Evolutionary conservation across 768 basidiomycete genomes (phyloP).

Genomic region (Serendipita indica): DNA sequence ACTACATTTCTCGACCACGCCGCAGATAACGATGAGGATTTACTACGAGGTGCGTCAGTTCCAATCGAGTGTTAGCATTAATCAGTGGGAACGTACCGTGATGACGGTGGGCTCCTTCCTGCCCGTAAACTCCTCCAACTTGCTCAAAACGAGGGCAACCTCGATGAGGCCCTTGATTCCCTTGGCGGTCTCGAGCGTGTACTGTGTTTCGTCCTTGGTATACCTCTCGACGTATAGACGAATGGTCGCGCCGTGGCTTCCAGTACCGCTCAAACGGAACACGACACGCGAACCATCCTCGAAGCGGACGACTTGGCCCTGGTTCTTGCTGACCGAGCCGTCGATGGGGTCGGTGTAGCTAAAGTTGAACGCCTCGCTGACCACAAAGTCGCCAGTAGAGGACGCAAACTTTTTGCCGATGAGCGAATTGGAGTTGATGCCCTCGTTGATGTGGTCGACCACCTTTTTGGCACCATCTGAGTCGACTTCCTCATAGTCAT

Average conservation of each 20-base stretch:
- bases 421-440: slow-evolving; percentile 53
- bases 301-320: slow-evolving; percentile 89
- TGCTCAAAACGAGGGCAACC: slow-evolving; percentile 74
- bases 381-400: slow-evolving; percentile 57
- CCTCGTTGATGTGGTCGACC: slow-evolving; percentile 60
- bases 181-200: slow-evolving; percentile 47
- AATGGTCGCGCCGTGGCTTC: slow-evolving; percentile 91
- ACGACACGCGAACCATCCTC: slow-evolving; percentile 86
- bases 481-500: slow-evolving; percentile 96
- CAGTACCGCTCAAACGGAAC: slow-evolving; percentile 92
- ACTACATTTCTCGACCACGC: too few relatives aligned
- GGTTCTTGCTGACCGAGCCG: slow-evolving; percentile 79
- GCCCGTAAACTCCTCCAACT: slow-evolving; percentile 72
- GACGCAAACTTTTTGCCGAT: slow-evolving; percentile 53
- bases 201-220: slow-evolving; percentile 37
- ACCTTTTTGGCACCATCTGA: slow-evolving; percentile 81
- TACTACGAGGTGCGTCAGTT: too few relatives aligned
- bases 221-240: slow-evolving; percentile 94
- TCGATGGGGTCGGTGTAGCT: slow-evolving; percentile 99
- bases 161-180: slow-evolving; percentile 93
- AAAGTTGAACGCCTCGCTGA: slow-evolving; percentile 71
- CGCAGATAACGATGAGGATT: too few relatives aligned
- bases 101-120: slow-evolving; percentile 92
- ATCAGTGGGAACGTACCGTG: slow-evolving; percentile 42
- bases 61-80: too few relatives aligned